Base-by-base conservation (phyloP, 371 early-diverging fungal genomes). In the Rhizopus delemar region DNA sequence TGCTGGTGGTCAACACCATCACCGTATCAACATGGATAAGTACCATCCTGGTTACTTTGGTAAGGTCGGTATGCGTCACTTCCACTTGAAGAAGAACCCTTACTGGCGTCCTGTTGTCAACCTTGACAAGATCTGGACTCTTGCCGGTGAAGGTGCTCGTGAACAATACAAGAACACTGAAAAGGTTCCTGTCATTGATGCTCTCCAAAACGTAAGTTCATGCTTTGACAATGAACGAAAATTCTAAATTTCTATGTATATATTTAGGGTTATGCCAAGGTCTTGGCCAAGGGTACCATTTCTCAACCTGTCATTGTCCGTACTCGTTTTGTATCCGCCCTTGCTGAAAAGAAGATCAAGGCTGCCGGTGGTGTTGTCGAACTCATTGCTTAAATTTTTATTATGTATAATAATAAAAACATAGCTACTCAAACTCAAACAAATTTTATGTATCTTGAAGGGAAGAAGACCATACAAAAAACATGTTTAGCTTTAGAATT, bases 41-140 rank as follows among this genome's bases (percentile, higher is more conserved):
- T 99, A 94, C 93, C 99, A 99, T 86, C 99, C 99, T 68, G 99
- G 99, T 82, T 97, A 97, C 94, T 99, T 98, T 79, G 99, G 99
- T 84, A 99, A 99, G 87, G 96, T 97, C 80, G 99, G 99, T 92
- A 96, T 97, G 97, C 94, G 98, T 65, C 86, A 93, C 81, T 98
- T 94, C 93, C 97, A 97, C 92, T 83, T 89, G 87, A 97, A 95
- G 86, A 83, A 88, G 74, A 95, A 98, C 86, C 71, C 87, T 73
- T 80, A 83, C 85, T 90, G 90, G 89, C 77, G 90, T 71, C 93
- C 93, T 61, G 79, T 85, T 75, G 84, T 98, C 84, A 94, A 97
- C 88, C 78, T 95, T 57, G 93, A 96, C 84, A 93, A 90, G 74
- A 72, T 99, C 73, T 95, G 97, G 96, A 80, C 92, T 62, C 83